Conservation (phyloP, 148 eudicot genomes). For the Cornus controversa region DNA sequence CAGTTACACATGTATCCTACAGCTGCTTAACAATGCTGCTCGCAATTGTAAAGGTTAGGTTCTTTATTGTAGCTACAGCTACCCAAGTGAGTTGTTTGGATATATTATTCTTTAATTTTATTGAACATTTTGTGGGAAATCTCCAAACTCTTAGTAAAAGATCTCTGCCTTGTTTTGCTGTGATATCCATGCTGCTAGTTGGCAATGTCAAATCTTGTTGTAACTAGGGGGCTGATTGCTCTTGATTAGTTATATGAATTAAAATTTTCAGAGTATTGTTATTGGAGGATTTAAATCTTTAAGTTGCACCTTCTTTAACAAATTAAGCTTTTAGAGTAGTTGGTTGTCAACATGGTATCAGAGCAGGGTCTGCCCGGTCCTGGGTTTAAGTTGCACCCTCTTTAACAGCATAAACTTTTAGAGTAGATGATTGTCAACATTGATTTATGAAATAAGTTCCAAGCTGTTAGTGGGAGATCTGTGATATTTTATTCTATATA, state of each 20-base stretch:
- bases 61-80: conserved; percentile 16
- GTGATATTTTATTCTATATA: no score
- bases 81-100: not conserved
- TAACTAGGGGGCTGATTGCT: not conserved
- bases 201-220: not conserved
- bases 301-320: no score
- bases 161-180: not conserved
- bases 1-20: conserved; percentile 91
- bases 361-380: no score
- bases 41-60: conserved; percentile 84
- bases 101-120: not conserved
- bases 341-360: no score
- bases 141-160: not conserved
- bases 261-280: not conserved
- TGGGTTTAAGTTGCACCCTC: no score
- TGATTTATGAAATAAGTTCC: not conserved
- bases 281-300: no score
- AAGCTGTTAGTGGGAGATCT: not conserved
- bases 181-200: not conserved
- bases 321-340: no score
- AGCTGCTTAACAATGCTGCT: conserved; percentile 99
- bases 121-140: not conserved
- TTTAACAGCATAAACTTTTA: no score
- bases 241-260: not conserved
- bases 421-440: no score